Evolutionary conservation across 2,329 filamentous ascomycete species (phyloP).

Genomic region (Pyrenophora teres): DNA sequence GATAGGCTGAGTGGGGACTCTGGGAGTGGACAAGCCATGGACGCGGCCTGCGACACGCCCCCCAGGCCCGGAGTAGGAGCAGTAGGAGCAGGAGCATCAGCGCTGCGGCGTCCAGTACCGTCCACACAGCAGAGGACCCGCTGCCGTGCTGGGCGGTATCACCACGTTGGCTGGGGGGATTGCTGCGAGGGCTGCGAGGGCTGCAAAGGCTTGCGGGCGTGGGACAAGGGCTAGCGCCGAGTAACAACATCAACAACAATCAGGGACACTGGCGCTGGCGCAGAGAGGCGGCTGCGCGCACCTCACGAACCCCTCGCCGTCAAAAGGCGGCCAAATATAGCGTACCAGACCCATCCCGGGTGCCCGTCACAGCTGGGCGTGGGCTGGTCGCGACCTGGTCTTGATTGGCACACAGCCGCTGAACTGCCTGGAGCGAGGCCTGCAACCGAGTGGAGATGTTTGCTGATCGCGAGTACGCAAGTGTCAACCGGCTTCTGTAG

Average conservation of each 20-base stretch:
- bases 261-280: constrained; percentile 24
- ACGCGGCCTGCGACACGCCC: not conserved
- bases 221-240: constrained; percentile 28
- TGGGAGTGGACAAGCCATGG: too few species aligned
- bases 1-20: too few species aligned
- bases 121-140: constrained; percentile 11
- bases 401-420: constrained; percentile 36
- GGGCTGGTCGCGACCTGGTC: too few species aligned
- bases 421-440: constrained; percentile 34
- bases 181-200: too few species aligned
- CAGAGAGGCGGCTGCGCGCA: constrained; percentile 15
- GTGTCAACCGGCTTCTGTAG: constrained; percentile 34
- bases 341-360: constrained; percentile 34
- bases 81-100: not conserved
- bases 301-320: constrained; percentile 29
- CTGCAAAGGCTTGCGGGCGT: constrained; percentile 7
- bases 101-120: too few species aligned
- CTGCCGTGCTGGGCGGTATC: constrained; percentile 26
- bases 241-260: constrained; percentile 31
- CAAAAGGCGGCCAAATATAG: constrained; percentile 38
- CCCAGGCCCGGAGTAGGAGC: not conserved
- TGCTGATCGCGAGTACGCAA: constrained; percentile 40
- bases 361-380: constrained; percentile 18
- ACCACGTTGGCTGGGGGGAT: constrained; percentile 18
- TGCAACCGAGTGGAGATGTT: constrained; percentile 45